Evolutionary conservation across 805 yeast genomes (phyloP), one percentile per base, ranked within the genome.

Genomic region (Ogataea wickerhamii): DNA sequence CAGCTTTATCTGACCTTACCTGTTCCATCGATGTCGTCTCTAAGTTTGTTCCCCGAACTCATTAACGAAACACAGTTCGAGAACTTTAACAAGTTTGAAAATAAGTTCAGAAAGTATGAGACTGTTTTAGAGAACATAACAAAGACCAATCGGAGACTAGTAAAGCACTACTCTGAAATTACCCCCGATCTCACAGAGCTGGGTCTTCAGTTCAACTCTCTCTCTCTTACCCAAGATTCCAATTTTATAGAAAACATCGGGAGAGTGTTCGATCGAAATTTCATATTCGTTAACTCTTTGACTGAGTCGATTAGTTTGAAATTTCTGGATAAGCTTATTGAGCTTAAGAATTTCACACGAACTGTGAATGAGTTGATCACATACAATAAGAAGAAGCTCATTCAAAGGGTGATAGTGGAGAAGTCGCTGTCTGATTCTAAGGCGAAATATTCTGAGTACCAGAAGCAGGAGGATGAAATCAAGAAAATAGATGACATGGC

Each of bases 191-290:
- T 73, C 46, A 65, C 73, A 1, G 80, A 76, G 33, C 54, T 76
- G n/a, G 79, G 80, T 1, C 64, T 73, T 1, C 58, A 64, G 5
- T 68, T 74, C 51, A 76, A 76, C 45, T 60, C 75, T 2, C 63
- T 80, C 36, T 75, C 93, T 1, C 54, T 78, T 3, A 68, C 79
- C 7, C 63, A 64, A 36, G 63, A 61, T 39, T 62, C 66, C 4
- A 50, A 51, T 32, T 48, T 47, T 2, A 71, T 87, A 43, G 98
- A 93, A 55, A 78, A 79, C 45, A 76, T 87, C 20, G 97, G 98
- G 1, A 88, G 85, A 53, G 82, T 88, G 1, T 80, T 86, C 45
- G 98, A 93, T 58, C 74, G 80, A 27, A 77, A 74, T 26, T 79
- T 74, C 44, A 73, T 80, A 14, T 74, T 78, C 16, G 56, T 73